Percentiles rank a stretch among this genome's conserved stretches.
Evolutionary conservation across 495 filamentous ascomycete species (phyloP).

Genomic region (Hyaloscypha hepaticicola): DNA sequence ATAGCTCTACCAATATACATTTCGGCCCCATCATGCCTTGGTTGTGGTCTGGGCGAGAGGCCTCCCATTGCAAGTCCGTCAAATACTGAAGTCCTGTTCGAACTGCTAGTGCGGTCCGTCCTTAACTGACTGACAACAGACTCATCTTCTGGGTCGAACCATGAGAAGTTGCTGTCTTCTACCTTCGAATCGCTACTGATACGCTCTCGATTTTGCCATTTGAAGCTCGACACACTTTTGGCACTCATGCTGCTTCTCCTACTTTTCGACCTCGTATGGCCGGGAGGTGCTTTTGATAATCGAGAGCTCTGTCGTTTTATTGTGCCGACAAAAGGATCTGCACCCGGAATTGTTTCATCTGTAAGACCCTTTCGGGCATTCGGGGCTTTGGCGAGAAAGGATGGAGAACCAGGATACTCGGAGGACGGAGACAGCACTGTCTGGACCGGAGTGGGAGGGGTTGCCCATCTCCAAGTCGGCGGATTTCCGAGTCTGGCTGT

Average conservation of each 20-base stretch:
- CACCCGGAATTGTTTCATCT: slow-evolving; percentile 30
- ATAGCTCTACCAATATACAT: slow-evolving; percentile 32
- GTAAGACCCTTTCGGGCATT: slow-evolving; percentile 32
- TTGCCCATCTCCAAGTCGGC: slow-evolving; percentile 23
- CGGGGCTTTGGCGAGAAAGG: slow-evolving; percentile 25
- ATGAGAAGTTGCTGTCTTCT: slow-evolving; percentile 11
- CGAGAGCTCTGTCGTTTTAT: slow-evolving; percentile 28
- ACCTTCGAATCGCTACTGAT: slow-evolving; percentile 15
- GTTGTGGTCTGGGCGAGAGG: slow-evolving; percentile 25
- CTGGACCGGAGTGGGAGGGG: slow-evolving; percentile 14
- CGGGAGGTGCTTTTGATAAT: slow-evolving; percentile 27
- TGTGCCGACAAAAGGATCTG: slow-evolving; percentile 27
- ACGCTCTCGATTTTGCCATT: slow-evolving; percentile 7
- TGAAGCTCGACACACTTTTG: slow-evolving; percentile 25
- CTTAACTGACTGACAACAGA: slow-evolving; percentile 13
- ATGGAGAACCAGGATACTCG: slow-evolving; percentile 9
- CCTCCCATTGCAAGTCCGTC: slow-evolving; percentile 20
- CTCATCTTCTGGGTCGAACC: slow-evolving; percentile 26
- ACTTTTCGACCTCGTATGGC: slow-evolving; percentile 27
- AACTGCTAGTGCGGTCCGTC: slow-evolving; percentile 19
- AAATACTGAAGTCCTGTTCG: slow-evolving; percentile 25
- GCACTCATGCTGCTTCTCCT: slow-evolving; percentile 28
- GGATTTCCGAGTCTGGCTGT: slow-evolving; percentile 10
- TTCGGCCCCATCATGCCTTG: slow-evolving; percentile 4
- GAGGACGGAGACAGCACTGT: slow-evolving; percentile 9